Base-by-base conservation (phyloP, 805 yeast genomes). In the Wickerhamia fluorescens region DNA sequence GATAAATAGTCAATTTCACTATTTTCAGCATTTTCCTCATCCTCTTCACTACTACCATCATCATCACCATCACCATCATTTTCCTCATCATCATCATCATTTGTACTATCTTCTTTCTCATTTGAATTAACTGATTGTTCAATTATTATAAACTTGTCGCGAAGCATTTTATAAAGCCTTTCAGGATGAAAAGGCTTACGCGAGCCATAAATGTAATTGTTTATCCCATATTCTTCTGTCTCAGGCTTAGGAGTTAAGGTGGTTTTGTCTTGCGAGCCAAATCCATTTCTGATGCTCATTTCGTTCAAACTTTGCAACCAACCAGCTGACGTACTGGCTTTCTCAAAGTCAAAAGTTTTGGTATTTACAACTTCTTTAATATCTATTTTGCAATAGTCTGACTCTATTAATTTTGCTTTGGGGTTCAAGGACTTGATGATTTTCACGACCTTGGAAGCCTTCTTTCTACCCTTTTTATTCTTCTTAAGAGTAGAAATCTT, bases 131-230 rank as follows among this genome's bases (percentile, higher is more conserved):
- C 40, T 4, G 44, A 17, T 21, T 38, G 38, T 21, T 50, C 53
- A 11, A 50, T 43, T 10, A 48, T 37, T 12, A 48, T 24, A 34
- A 65, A 66, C 40, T 62, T 61, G 25, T 59, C 59, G 20, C 47
- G 44, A 4, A 66, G 33, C 21, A 56, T 30, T 10, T 55, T 42
- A 28, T 61, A 57, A 5, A 66, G 41, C 26, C 68, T 50, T 33
- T 55, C 59, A 7, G 71, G 72, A 38, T 66, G 71, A 38, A 66
- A 66, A 14, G 72, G 71, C 24, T 46, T 53, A 27, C 67, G 47
- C 3, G 67, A 47, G 19, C 42, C 38, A 41, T 66, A 66, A 10
- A 66, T 54, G 37, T 66, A 66, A 31, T 58, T 60, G 38, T 53
- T 61, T 19, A 66, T 63, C 20, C 68, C 68, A 40, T 66, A 66